Evolutionary conservation across 768 basidiomycete genomes (phyloP).

Genomic region (Dentipellis fragilis): DNA sequence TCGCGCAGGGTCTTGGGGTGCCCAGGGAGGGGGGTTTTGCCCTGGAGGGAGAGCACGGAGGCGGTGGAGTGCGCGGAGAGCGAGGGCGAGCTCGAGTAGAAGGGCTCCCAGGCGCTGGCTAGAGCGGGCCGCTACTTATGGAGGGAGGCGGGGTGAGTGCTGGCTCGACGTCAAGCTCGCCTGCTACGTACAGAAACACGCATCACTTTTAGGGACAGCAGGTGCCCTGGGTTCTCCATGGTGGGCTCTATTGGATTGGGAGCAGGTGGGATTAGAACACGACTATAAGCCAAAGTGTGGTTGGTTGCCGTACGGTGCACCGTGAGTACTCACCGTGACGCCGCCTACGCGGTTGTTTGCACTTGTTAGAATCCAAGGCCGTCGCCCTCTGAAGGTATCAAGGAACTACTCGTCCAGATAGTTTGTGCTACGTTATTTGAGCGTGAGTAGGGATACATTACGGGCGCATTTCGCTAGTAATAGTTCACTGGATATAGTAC

Average conservation of each 20-base stretch:
- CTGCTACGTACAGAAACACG: conserved; percentile 63
- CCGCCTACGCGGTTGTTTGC: too few species aligned
- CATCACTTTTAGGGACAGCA: conserved; percentile 80
- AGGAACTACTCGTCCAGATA: too few species aligned
- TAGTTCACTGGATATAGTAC: too few species aligned
- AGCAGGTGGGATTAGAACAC: too few species aligned
- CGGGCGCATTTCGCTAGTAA: too few species aligned
- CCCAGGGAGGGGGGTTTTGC: conserved; percentile 53
- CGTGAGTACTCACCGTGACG: too few species aligned
- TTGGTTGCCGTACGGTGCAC: too few species aligned
- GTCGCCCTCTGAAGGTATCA: too few species aligned
- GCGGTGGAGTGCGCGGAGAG: conserved; percentile 77
- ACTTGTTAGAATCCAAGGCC: too few species aligned
- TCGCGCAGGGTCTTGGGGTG: conserved; percentile 82
- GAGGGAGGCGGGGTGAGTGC: conserved; percentile 5
- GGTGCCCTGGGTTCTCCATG: conserved; percentile 50
- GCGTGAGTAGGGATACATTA: too few species aligned
- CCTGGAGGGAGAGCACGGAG: conserved; percentile 70
- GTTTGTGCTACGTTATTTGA: too few species aligned
- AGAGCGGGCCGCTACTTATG: conserved; percentile 56
- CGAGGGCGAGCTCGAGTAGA: conserved; percentile 74
- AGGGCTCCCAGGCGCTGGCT: conserved; percentile 75
- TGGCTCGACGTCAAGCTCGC: conserved; percentile 1
- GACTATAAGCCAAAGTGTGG: too few species aligned
- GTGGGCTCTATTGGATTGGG: background rate